Percentiles rank a stretch among this genome's conserved stretches.
Conservation (phyloP, 2,329 filamentous ascomycete genomes). For the Hymenoscyphus scutula region DNA sequence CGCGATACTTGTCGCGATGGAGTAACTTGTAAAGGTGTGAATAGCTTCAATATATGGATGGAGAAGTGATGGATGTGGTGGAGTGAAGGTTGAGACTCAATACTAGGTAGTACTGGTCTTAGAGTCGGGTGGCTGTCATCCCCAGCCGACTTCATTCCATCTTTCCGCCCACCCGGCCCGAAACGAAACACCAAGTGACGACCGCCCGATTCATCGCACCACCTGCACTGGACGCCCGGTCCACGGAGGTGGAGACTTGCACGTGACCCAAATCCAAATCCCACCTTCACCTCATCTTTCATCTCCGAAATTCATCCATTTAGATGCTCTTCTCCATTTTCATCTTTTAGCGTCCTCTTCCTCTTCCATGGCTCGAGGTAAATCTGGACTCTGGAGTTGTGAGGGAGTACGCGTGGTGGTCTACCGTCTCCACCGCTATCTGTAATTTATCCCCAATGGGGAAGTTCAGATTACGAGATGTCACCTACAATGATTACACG, state of each 20-base stretch:
- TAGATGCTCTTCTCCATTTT: background rate
- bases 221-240: too few species aligned
- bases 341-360: background rate
- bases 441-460: background rate
- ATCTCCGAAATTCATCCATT: background rate
- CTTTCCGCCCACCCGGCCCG: too few species aligned
- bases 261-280: constrained; percentile 2
- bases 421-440: background rate
- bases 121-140: too few species aligned
- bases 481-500: too few species aligned
- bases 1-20: background rate
- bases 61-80: background rate
- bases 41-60: background rate
- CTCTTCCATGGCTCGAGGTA: background rate
- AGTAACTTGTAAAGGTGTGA: background rate
- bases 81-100: too few species aligned
- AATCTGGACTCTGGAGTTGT: background rate
- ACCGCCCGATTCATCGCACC: too few species aligned
- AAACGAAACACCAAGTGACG: too few species aligned
- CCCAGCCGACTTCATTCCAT: too few species aligned
- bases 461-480: background rate
- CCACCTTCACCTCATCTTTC: too few species aligned
- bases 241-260: too few species aligned
- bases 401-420: background rate
- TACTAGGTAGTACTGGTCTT: too few species aligned